phyloP scores from a whole-genome alignment of 495 filamentous ascomycete genomes.

The Lophiostoma macrostomum region DNA sequence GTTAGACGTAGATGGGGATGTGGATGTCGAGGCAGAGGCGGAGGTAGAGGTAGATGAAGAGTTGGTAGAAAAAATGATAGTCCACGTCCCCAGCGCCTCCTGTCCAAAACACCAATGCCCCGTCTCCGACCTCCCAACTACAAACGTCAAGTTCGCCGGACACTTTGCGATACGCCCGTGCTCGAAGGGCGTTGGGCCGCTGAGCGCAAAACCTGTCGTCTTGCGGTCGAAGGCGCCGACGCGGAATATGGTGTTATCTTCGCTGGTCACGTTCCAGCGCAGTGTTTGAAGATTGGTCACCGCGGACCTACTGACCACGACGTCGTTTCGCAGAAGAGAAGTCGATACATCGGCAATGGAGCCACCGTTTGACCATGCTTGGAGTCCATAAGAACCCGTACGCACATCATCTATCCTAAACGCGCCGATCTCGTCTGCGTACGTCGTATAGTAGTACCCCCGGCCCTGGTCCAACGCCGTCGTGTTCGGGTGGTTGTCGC shows the following conservation, averaged over 20 bases:
- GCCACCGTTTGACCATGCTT: constrained; percentile 45
- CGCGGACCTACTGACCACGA: constrained; percentile 35
- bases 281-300: constrained; percentile 30
- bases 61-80: constrained; percentile 37
- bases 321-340: constrained; percentile 36
- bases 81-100: constrained; percentile 41
- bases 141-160: constrained; percentile 40
- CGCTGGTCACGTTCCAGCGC: constrained; percentile 34
- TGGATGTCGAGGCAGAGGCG: too few relatives aligned
- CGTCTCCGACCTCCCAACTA: constrained; percentile 33
- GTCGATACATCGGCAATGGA: constrained; percentile 41
- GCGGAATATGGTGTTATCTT: constrained; percentile 40
- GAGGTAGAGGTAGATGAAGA: too few relatives aligned
- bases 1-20: too few relatives aligned
- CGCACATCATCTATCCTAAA: constrained; percentile 42
- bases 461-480: constrained; percentile 40
- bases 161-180: constrained; percentile 40
- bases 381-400: constrained; percentile 41
- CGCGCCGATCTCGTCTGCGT: constrained; percentile 37
- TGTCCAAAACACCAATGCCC: constrained; percentile 45
- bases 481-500: constrained; percentile 40
- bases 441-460: constrained; percentile 44
- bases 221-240: constrained; percentile 44
- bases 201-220: constrained; percentile 40
- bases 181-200: constrained; percentile 37